Percentiles rank a stretch among this genome's conserved stretches.
phyloP scores from a whole-genome alignment of 768 basidiomycete species.

The Lentinula aciculospora region DNA sequence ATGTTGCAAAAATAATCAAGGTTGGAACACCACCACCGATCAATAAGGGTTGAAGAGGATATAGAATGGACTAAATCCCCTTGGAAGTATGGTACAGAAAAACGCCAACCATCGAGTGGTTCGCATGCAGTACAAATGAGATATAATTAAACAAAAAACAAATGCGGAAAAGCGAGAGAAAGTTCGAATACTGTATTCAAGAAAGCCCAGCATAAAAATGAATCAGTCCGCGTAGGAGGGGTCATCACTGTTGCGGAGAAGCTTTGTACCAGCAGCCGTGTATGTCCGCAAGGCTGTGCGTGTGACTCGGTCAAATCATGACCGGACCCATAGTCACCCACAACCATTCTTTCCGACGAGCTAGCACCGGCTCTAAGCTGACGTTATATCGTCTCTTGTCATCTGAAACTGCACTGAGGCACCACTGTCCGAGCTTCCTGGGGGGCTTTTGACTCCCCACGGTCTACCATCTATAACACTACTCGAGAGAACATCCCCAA shows the following conservation, averaged over 20 bases:
- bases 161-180: not conserved
- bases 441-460: conserved; percentile 2
- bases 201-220: not conserved
- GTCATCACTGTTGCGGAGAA: not conserved
- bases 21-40: not conserved
- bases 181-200: not conserved
- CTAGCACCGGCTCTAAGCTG: not conserved
- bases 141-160: not conserved
- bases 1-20: not conserved
- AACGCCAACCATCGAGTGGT: not conserved
- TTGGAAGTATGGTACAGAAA: too few species aligned
- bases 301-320: not conserved
- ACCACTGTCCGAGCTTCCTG: conserved; percentile 10
- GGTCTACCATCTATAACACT: conserved; percentile 9
- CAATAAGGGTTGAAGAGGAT: not conserved
- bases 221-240: not conserved
- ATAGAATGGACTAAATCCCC: not conserved
- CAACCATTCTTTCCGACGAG: not conserved
- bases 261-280: too few species aligned
- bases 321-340: not conserved
- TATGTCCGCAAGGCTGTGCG: too few species aligned
- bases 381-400: conserved; percentile 4
- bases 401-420: conserved; percentile 10
- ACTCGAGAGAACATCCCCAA: not conserved
- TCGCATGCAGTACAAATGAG: not conserved